These are phyloP conservation scores for Pythium diclinum DNA, from an alignment of 352 stramenopile genomes.

Conservation along the genomic window DNA sequence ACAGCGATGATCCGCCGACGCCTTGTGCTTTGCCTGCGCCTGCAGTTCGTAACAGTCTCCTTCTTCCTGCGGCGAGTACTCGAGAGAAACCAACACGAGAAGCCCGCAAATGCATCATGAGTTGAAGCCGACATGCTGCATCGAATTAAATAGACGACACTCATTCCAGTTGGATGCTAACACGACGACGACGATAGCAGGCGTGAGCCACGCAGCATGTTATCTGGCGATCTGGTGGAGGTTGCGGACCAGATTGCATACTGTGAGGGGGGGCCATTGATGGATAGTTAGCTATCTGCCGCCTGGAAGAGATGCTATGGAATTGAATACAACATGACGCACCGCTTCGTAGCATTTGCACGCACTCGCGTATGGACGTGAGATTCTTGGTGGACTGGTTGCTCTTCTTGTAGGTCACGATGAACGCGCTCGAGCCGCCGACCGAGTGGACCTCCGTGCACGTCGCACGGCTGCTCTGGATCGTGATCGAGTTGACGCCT, in stretches of 20 bases:
- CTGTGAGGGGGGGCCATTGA: slow-evolving; percentile 19
- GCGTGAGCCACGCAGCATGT: background rate
- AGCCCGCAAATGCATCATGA: background rate
- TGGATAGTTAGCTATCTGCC: background rate
- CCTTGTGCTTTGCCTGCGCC: background rate
- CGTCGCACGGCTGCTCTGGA: slow-evolving; percentile 81
- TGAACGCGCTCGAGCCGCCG: slow-evolving; percentile 70
- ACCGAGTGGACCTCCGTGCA: slow-evolving; percentile 88
- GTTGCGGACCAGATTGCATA: slow-evolving; percentile 64
- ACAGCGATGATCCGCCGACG: background rate
- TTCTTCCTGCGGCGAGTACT: background rate
- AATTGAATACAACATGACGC: slow-evolving; percentile 16
- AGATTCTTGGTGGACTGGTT: slow-evolving; percentile 60
- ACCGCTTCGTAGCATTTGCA: slow-evolving; percentile 76
- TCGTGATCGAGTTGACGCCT: slow-evolving; percentile 80
- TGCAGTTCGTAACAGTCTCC: background rate
- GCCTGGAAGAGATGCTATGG: background rate
- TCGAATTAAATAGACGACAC: slow-evolving; percentile 6
- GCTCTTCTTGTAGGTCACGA: slow-evolving; percentile 87
- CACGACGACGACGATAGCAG: background rate
- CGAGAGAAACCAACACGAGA: background rate
- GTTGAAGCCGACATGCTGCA: background rate
- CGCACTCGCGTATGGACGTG: slow-evolving; percentile 76
- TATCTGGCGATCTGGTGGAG: slow-evolving; percentile 63
- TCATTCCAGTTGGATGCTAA: background rate